A percentile compares a stretch with the other conserved stretches of the same genome.
phyloP scores from a whole-genome alignment of 345 rosid genomes.

The Arabidopsis suecica region DNA sequence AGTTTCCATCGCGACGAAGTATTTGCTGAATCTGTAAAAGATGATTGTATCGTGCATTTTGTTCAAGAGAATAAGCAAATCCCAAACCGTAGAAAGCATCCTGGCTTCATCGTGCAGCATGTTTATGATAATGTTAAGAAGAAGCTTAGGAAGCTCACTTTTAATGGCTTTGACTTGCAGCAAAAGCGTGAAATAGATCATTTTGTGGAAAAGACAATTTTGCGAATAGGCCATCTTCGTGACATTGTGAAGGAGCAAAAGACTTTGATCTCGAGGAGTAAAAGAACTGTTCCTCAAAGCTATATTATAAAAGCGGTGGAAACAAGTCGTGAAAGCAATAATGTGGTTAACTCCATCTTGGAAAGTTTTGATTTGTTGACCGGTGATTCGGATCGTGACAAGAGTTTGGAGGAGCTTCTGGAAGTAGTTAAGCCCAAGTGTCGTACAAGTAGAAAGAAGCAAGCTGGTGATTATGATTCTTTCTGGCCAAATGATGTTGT shows the following conservation, averaged over 20 bases:
- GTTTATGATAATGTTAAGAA: slow-evolving; percentile 56
- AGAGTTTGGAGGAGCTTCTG: slow-evolving; percentile 74
- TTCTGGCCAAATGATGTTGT: slow-evolving; percentile 76
- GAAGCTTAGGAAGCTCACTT: slow-evolving; percentile 59
- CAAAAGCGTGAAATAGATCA: slow-evolving; percentile 57
- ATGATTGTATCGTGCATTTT: slow-evolving; percentile 76
- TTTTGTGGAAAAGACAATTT: slow-evolving; percentile 66
- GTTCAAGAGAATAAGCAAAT: slow-evolving; percentile 71
- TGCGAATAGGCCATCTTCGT: slow-evolving; percentile 56
- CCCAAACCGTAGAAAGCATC: slow-evolving; percentile 65
- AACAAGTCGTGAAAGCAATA: slow-evolving; percentile 54
- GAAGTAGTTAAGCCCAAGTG: slow-evolving; percentile 58
- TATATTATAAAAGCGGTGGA: slow-evolving; percentile 52
- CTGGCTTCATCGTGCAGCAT: slow-evolving; percentile 79
- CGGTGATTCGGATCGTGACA: slow-evolving; percentile 64
- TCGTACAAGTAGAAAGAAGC: slow-evolving; percentile 45
- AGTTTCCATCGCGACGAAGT: slow-evolving; percentile 86
- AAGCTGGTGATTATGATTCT: slow-evolving; percentile 38
- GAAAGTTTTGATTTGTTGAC: slow-evolving; percentile 53
- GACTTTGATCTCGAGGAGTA: slow-evolving; percentile 22
- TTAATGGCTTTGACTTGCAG: slow-evolving; percentile 51
- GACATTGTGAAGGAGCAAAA: slow-evolving; percentile 21
- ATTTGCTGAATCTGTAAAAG: slow-evolving; percentile 86
- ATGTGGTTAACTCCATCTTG: slow-evolving; percentile 52
- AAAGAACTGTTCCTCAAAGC: slow-evolving; percentile 46